These are phyloP conservation scores for Theileria equi DNA, from an alignment of 169 alveolate species.

Conservation along the genomic window DNA sequence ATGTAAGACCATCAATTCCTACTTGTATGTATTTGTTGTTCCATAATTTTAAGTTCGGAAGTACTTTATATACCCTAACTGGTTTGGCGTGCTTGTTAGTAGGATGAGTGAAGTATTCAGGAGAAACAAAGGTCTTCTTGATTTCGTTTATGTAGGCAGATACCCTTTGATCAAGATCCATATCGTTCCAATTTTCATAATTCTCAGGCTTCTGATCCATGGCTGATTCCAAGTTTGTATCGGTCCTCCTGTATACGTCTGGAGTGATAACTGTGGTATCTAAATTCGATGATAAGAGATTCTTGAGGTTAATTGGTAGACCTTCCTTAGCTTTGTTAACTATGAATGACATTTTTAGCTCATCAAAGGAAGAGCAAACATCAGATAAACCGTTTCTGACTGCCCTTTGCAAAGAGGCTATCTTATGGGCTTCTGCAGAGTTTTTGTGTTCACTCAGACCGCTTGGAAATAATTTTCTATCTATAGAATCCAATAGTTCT, in stretches of 20 bases:
- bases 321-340: constrained; percentile 20
- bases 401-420: too few relatives aligned
- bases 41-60: constrained; percentile 56
- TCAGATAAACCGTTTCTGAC: neutral
- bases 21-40: constrained; percentile 58
- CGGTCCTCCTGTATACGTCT: neutral
- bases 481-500: constrained; percentile 14
- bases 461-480: neutral
- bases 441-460: neutral
- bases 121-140: constrained; percentile 34
- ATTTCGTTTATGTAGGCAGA: constrained; percentile 22
- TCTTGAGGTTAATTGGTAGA: constrained; percentile 6
- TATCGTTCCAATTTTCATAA: constrained; percentile 31
- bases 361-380: neutral
- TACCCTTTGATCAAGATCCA: constrained; percentile 32
- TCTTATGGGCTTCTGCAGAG: neutral
- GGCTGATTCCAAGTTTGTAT: neutral
- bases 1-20: constrained; percentile 57
- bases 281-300: neutral
- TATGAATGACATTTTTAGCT: constrained; percentile 4
- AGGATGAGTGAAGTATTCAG: constrained; percentile 34
- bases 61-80: constrained; percentile 43
- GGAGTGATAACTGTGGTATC: neutral
- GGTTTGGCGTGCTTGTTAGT: constrained; percentile 39
- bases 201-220: neutral